A percentile compares a stretch with the other conserved stretches of the same genome.
Evolutionary conservation across 768 basidiomycete species (phyloP).

Genomic region (Suillus luteus): DNA sequence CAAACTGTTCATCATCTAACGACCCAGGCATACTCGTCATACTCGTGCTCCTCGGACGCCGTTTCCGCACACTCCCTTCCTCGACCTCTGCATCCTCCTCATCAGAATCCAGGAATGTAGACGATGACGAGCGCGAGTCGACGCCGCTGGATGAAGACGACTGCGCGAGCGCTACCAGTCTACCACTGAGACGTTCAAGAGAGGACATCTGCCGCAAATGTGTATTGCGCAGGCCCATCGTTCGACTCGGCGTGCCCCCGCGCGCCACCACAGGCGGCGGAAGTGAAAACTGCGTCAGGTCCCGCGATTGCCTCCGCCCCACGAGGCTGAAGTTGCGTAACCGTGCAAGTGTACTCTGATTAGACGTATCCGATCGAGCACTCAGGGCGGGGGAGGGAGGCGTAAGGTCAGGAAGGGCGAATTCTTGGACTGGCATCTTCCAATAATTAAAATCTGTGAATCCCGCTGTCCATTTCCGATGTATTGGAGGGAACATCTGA

Average conservation of each 20-base stretch:
- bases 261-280: slow-evolving; percentile 32
- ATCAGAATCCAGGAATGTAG: slow-evolving; percentile 53
- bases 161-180: slow-evolving; percentile 50
- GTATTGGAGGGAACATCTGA: slow-evolving; percentile 98
- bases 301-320: slow-evolving; percentile 43
- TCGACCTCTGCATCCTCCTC: slow-evolving; percentile 43
- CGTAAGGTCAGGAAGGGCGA: slow-evolving; percentile 73
- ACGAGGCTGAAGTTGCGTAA: slow-evolving; percentile 79
- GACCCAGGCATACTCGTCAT: slow-evolving; percentile 89
- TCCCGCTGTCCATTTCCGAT: slow-evolving; percentile 84
- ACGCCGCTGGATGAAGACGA: slow-evolving; percentile 50
- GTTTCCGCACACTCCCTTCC: slow-evolving; percentile 42
- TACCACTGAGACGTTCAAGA: slow-evolving; percentile 68
- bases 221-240: slow-evolving; percentile 35
- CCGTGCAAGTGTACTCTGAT: slow-evolving; percentile 70
- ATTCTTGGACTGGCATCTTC: slow-evolving; percentile 79
- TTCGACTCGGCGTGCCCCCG: slow-evolving; percentile 22
- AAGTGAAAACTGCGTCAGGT: slow-evolving; percentile 30
- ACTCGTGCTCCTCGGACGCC: slow-evolving; percentile 55
- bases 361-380: slow-evolving; percentile 87
- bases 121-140: slow-evolving; percentile 53
- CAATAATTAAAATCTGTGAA: slow-evolving; percentile 98
- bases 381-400: slow-evolving; percentile 94
- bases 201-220: slow-evolving; percentile 75
- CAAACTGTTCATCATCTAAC: slow-evolving; percentile 62